A percentile compares a stretch with the other conserved stretches of the same genome.
Evolutionary conservation across 2,329 filamentous ascomycete genomes (phyloP).

Genomic region (Arthrobotrys musiformis): DNA sequence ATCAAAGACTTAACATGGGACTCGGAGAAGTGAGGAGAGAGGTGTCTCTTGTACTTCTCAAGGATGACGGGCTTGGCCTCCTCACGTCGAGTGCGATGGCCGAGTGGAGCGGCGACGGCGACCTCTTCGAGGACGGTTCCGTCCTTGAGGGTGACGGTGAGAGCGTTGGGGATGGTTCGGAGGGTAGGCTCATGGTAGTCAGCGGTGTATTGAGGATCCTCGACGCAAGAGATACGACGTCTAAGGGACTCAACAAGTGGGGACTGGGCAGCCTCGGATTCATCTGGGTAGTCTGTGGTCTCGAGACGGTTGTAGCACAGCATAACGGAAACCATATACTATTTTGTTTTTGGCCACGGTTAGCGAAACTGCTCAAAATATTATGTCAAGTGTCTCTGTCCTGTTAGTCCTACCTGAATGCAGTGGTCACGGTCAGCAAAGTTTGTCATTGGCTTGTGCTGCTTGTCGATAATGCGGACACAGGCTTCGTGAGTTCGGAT

Average conservation of each 20-base stretch:
- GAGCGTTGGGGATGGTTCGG: slow-evolving; percentile 95
- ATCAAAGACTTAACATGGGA: slow-evolving; percentile 83
- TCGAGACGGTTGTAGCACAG: slow-evolving; percentile 93
- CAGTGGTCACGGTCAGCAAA: slow-evolving; percentile 99
- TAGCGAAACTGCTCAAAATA: neutral
- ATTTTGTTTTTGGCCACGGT: neutral
- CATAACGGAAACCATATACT: slow-evolving; percentile 97
- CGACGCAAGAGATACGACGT: slow-evolving; percentile 93
- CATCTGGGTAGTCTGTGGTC: slow-evolving; percentile 92
- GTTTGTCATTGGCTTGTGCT: slow-evolving; percentile 99
- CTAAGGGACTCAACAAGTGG: slow-evolving; percentile 89
- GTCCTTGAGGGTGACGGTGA: slow-evolving; percentile 94
- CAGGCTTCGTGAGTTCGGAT: slow-evolving; percentile 98
- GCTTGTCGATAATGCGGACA: slow-evolving; percentile 99
- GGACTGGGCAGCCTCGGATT: slow-evolving; percentile 89
- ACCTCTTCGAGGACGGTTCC: slow-evolving; percentile 91
- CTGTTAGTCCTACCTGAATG: slow-evolving; percentile 73
- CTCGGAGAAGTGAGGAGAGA: slow-evolving; percentile 82
- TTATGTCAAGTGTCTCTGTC: neutral
- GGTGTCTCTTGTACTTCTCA: slow-evolving; percentile 92
- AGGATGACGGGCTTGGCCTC: slow-evolving; percentile 98
- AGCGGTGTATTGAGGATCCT: slow-evolving; percentile 91
- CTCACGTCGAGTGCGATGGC: slow-evolving; percentile 87
- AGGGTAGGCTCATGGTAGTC: slow-evolving; percentile 95
- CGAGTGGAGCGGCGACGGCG: slow-evolving; percentile 91